Evolutionary conservation across 2,329 filamentous ascomycete genomes (phyloP), one percentile per base, ranked within the genome.

Genomic region (Xylariaceae sp.): DNA sequence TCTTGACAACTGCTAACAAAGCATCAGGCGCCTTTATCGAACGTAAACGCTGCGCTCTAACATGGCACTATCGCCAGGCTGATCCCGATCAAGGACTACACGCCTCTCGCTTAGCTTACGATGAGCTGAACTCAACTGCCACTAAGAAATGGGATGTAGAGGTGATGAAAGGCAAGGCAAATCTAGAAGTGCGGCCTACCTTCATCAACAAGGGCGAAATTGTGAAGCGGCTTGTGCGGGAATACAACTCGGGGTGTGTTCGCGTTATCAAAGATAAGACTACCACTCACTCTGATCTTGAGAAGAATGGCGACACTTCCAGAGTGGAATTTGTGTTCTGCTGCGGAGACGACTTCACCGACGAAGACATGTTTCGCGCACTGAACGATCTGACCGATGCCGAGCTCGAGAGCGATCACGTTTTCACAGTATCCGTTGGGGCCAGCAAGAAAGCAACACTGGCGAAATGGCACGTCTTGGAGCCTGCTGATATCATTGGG

Each of bases 141-240:
- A 84, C 75, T 45, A 86, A 84, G 64, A 83, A 83, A 56, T 96
- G 86, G 81, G 90, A 96, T 42, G 89, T 97, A 3, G 92, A 97
- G 62, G 90, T 99, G 52, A 97, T 97, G 90, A 82, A 85, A 0
- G 94, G 94, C 61, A 99, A 97, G 73, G 92, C 92, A 54, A 97
- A 97, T 66, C 77, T 99, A 22, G 94, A 99, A 70, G 92, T 97
- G 31, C 86, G 94, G n/a, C 92, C 92, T 27, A 91, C 86, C 1
- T 96, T 95, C 63, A 90, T 99, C 73, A 97, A 97, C 78, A 99
- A 99, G 75, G 94, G 94, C 30, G 90, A 95, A 70, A 97, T 97
- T 57, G 89, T 86, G 14, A 91, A 90, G 72, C 83, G 86, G 6
- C 78, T 99, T 15, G 84, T 97, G 35, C 74, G 81, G 18, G 83